A percentile compares a stretch with the other conserved stretches of the same genome.
phyloP scores from a whole-genome alignment of 345 rosid species.

The Lumnitzera littorea region DNA sequence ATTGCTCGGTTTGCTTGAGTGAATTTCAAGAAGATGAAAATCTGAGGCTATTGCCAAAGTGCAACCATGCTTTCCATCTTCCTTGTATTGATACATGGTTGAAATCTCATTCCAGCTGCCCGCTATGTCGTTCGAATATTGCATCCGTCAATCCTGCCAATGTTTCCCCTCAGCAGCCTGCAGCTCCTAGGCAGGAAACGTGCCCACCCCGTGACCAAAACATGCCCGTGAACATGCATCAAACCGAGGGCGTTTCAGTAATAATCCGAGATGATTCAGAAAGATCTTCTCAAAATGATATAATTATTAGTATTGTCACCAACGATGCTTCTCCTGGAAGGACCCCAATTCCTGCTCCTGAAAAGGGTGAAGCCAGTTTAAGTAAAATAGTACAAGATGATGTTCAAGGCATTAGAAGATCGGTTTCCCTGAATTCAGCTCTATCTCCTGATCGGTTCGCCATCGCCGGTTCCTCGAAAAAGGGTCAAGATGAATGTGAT shows the following conservation, averaged over 20 bases:
- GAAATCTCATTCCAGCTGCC: conserved; percentile 74
- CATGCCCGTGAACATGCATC: conserved; percentile 11
- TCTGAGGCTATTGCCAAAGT: conserved; percentile 58
- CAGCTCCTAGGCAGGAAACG: conserved; percentile 4
- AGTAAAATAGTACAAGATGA: conserved; percentile 5
- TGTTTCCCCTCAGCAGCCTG: conserved; percentile 1
- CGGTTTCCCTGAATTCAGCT: conserved; percentile 43
- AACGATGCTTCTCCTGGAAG: neutral
- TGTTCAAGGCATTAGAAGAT: conserved; percentile 34
- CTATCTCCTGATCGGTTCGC: conserved; percentile 18
- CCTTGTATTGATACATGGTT: conserved; percentile 87
- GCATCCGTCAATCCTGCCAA: conserved; percentile 13
- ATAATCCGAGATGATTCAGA: conserved; percentile 24
- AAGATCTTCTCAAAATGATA: conserved; percentile 5
- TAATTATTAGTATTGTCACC: neutral
- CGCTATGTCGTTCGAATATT: conserved; percentile 65
- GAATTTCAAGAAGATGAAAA: conserved; percentile 74
- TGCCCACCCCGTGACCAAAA: conserved; percentile 1
- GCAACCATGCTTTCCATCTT: conserved; percentile 81
- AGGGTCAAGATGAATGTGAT: conserved; percentile 22
- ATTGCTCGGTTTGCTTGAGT: conserved; percentile 68
- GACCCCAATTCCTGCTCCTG: neutral
- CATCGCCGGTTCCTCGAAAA: conserved; percentile 31
- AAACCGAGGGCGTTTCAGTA: conserved; percentile 29
- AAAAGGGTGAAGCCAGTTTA: neutral